Conservation (phyloP, 2,329 filamentous ascomycete genomes). For the Fonsecaea multimorphosa region DNA sequence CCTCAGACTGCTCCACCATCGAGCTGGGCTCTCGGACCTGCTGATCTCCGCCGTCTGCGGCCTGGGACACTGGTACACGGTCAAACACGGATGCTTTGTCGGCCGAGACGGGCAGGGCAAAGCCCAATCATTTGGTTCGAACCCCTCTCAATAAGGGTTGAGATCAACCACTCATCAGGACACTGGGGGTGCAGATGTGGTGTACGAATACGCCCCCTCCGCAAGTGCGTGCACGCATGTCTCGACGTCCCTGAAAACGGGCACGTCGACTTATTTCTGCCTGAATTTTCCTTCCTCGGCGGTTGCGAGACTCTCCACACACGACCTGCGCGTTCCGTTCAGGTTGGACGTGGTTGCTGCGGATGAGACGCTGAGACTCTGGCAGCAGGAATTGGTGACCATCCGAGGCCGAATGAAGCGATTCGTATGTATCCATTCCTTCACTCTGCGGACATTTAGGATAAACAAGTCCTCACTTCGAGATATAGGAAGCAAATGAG, state of each 20-base stretch:
- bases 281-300: constrained; percentile 10
- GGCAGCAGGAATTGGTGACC: constrained; percentile 8
- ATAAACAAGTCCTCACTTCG: neutral
- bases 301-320: neutral
- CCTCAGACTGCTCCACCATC: neutral
- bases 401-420: constrained; percentile 2
- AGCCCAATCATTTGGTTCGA: constrained; percentile 3
- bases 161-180: neutral
- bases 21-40: neutral
- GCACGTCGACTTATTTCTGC: constrained; percentile 9
- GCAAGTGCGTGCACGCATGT: constrained; percentile 9
- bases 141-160: no score
- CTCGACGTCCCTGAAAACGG: neutral
- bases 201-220: constrained; percentile 9
- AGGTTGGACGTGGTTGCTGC: constrained; percentile 2
- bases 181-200: neutral
- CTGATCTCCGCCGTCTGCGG: constrained; percentile 1
- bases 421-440: neutral
- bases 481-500: constrained; percentile 4
- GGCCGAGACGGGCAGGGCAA: neutral
- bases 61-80: constrained; percentile 8
- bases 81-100: neutral
- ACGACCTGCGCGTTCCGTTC: constrained; percentile 3
- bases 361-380: constrained; percentile 9
- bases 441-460: neutral